Evolutionary conservation across 495 filamentous ascomycete species (phyloP).

Genomic region (Penicilliopsis zonata): DNA sequence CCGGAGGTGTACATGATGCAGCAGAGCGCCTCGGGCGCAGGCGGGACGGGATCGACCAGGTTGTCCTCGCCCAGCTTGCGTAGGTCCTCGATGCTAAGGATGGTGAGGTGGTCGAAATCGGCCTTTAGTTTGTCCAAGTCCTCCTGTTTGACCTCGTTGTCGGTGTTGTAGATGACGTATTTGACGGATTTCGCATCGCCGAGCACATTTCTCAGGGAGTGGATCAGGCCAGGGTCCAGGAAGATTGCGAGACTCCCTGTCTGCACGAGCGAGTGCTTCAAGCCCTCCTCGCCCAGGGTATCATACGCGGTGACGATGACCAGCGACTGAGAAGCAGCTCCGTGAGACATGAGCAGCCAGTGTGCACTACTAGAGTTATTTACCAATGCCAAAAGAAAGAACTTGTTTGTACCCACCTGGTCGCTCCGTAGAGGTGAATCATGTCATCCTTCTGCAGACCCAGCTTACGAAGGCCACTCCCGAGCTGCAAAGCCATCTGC

Average conservation of each 20-base stretch:
- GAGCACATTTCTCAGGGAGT: conserved; percentile 68
- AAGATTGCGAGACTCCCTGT: conserved; percentile 83
- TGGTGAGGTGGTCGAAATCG: conserved; percentile 53
- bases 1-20: conserved; percentile 99
- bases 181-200: conserved; percentile 68
- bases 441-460: conserved; percentile 62
- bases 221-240: conserved; percentile 73
- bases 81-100: conserved; percentile 79
- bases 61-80: conserved; percentile 74
- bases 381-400: not conserved
- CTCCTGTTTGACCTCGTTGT: conserved; percentile 59
- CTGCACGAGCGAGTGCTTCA: conserved; percentile 83
- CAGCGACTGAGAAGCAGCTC: conserved; percentile 78
- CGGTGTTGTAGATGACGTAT: conserved; percentile 82
- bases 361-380: conserved; percentile 36
- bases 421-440: conserved; percentile 84
- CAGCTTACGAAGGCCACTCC: conserved; percentile 66
- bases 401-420: conserved; percentile 38
- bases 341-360: conserved; percentile 70
- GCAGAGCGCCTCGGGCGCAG: conserved; percentile 75
- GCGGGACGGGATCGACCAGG: conserved; percentile 67
- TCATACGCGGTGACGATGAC: conserved; percentile 97
- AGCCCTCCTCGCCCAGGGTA: conserved; percentile 85
- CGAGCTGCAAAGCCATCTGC: conserved; percentile 57
- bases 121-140: conserved; percentile 72